phyloP scores from a whole-genome alignment of 805 yeast species.

The Lipomyces yamadae region DNA sequence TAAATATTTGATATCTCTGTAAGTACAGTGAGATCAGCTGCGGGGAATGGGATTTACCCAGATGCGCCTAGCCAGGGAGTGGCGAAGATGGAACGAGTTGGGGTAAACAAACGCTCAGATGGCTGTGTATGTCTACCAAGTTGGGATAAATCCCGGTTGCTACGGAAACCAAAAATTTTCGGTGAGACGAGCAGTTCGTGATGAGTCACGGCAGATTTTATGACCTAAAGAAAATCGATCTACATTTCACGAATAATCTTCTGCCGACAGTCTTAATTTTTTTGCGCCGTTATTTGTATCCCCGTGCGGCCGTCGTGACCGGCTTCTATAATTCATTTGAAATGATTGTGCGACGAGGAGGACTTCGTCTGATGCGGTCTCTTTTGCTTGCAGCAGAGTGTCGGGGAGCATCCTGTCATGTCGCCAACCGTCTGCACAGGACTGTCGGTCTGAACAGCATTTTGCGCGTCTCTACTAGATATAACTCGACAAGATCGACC shows the following conservation, averaged over 20 bases:
- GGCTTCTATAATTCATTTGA: not conserved
- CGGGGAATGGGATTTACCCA: not conserved
- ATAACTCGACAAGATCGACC: conserved; percentile 76
- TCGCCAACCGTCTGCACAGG: not conserved
- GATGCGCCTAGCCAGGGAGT: not conserved
- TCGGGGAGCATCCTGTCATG: not conserved
- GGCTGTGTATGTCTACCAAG: not conserved
- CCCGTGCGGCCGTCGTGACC: not conserved
- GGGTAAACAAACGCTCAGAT: not conserved
- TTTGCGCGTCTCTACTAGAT: conserved; percentile 1
- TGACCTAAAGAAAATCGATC: too few relatives aligned
- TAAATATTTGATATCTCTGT: not conserved
- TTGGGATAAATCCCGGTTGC: not conserved
- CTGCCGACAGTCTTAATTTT: too few relatives aligned
- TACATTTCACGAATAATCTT: too few relatives aligned
- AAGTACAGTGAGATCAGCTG: not conserved
- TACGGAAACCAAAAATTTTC: not conserved
- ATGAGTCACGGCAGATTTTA: too few relatives aligned
- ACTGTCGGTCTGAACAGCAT: not conserved
- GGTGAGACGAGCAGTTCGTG: too few relatives aligned
- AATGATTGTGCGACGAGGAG: conserved; percentile 9
- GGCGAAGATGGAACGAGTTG: not conserved
- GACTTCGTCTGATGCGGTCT: conserved; percentile 3
- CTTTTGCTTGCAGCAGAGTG: not conserved
- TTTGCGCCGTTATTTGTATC: too few relatives aligned